These are phyloP conservation scores for Hypoxylon perforatum DNA, from an alignment of 495 filamentous ascomycete genomes.

Conservation along the genomic window DNA sequence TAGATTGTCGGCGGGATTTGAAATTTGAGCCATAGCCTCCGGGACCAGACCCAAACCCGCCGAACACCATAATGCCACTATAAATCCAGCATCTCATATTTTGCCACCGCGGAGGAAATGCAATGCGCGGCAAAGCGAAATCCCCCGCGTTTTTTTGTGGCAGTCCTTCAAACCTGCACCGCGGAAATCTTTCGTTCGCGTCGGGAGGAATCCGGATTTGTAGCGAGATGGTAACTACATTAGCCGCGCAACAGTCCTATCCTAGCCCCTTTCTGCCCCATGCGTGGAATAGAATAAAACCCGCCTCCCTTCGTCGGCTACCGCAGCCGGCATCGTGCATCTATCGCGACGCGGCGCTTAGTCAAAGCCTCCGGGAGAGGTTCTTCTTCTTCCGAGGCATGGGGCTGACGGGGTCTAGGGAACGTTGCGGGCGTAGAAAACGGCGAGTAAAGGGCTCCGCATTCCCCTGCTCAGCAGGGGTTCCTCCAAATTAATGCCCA, in stretches of 20 bases:
- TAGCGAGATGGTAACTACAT: slow-evolving; percentile 48
- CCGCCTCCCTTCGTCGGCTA: slow-evolving; percentile 36
- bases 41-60: slow-evolving; percentile 27
- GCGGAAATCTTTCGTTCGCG: slow-evolving; percentile 33
- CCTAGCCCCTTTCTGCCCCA: slow-evolving; percentile 18
- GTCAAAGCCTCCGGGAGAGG: slow-evolving; percentile 31
- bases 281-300: slow-evolving; percentile 6
- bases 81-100: slow-evolving; percentile 46
- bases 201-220: slow-evolving; percentile 36
- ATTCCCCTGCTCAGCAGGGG: slow-evolving; percentile 42
- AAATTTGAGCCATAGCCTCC: too few relatives aligned
- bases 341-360: slow-evolving; percentile 46
- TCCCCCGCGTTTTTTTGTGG: slow-evolving; percentile 19
- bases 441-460: slow-evolving; percentile 47
- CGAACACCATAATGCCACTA: slow-evolving; percentile 16
- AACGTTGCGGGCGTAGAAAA: slow-evolving; percentile 30
- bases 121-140: slow-evolving; percentile 37
- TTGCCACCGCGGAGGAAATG: slow-evolving; percentile 21
- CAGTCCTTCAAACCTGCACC: slow-evolving; percentile 37
- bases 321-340: slow-evolving; percentile 13
- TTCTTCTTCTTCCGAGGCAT: slow-evolving; percentile 12
- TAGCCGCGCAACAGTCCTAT: slow-evolving; percentile 41
- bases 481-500: slow-evolving; percentile 41
- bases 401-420: slow-evolving; percentile 24
- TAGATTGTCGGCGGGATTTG: slow-evolving; percentile 18